Evolutionary conservation across 129 eudicot genomes (phyloP).

Genomic region (Helichrysum umbraculigerum): DNA sequence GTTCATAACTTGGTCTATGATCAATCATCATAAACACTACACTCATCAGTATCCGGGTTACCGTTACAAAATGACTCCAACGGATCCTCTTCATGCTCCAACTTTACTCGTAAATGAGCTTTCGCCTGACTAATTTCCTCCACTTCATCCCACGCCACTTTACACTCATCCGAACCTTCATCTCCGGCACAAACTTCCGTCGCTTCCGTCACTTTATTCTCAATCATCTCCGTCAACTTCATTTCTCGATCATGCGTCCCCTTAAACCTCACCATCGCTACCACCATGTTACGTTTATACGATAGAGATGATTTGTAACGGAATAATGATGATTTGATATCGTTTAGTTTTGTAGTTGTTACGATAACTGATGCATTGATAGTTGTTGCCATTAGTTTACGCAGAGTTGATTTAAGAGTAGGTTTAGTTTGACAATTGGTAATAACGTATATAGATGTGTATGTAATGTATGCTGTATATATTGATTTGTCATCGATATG

Average conservation of each 20-base stretch:
- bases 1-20: neutral
- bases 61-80: constrained; percentile 35
- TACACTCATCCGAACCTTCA: constrained; percentile 44
- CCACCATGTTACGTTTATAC: neutral
- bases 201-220: constrained; percentile 49
- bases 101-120: constrained; percentile 40
- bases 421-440: neutral
- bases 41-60: constrained; percentile 42
- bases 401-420: neutral
- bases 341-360: constrained; percentile 18
- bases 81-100: constrained; percentile 43
- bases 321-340: constrained; percentile 2
- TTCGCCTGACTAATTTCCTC: constrained; percentile 58
- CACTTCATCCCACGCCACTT: constrained; percentile 56
- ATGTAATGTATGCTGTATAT: neutral
- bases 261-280: constrained; percentile 10
- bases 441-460: neutral
- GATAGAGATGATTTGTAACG: neutral
- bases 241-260: constrained; percentile 46
- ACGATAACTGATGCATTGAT: constrained; percentile 3
- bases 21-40: constrained; percentile 36
- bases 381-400: constrained; percentile 25
- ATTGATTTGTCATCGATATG: constrained; percentile 21
- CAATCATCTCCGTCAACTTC: constrained; percentile 45
- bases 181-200: constrained; percentile 39